Evolutionary conservation across 1,284 basidiomycete species (phyloP), one percentile per base, ranked within the genome.

Genomic region (Tilletiopsis washingtonensis): DNA sequence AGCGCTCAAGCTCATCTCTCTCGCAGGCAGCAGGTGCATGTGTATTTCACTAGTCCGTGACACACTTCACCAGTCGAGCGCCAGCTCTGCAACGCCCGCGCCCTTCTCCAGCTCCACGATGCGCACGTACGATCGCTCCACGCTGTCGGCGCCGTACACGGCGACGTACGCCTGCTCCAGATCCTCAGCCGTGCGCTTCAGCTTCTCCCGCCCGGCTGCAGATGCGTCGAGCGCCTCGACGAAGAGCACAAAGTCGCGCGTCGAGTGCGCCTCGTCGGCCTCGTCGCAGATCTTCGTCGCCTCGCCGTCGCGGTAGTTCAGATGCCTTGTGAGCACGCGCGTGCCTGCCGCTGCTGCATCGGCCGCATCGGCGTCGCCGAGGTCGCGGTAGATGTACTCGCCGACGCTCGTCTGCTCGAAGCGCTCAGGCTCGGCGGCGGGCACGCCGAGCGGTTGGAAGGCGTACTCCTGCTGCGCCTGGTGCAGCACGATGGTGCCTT

Each of bases 391-490:
- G 41, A 43, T n/a, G 12, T 24, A 12, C 23, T 43, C 41, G n/a
- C 17, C 24, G 24, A 25, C 5, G 9, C 26, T 43, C 5, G 20
- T 43, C 15, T 4, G 4, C 23, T 43, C 41, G 24, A 43, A 5
- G 15, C 23, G 15, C 7, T 25, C 41, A 12, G 21, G 9, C n/a
- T 43, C 41, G 15, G 21, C 41, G 7, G 24, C 24, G 24, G 15
- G 9, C 7, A 43, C 41, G 15, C 41, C 41, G 20, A 43, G 23
- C 5, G 41, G 41, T 23, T 43, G 41, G 26, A 43, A 43, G 41
- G 41, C 15, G 7, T 20, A 23, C 41, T 43, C 12, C 7, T 23
- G 9, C 4, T 6, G 24, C 24, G 41, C 4, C 7, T 25, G 24
- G 4, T 4, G 23, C 24, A 43, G 41, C 17, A 4, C 14, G n/a